Evolutionary conservation across 108 stramenopile species (phyloP).

Genomic region (Parietichytrium sp.): DNA sequence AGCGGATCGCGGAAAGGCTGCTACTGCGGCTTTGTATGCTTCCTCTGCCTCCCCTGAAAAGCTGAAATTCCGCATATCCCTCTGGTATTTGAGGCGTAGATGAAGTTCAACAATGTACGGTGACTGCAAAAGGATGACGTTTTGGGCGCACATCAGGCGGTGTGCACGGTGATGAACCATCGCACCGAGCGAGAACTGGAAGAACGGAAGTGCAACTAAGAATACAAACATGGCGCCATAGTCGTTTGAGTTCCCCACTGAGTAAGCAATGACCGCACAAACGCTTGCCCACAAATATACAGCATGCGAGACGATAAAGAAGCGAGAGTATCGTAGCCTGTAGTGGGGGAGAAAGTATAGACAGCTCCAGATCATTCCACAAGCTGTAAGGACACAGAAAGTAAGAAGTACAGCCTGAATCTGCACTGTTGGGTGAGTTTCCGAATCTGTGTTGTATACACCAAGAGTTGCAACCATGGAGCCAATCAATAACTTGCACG

Average conservation of each 20-base stretch:
- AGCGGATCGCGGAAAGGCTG: not conserved
- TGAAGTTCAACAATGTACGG: constrained; percentile 1
- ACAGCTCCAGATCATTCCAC: not conserved
- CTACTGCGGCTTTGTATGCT: not conserved
- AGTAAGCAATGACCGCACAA: not conserved
- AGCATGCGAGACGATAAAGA: not conserved
- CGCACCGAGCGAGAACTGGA: not conserved
- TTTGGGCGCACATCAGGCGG: not conserved
- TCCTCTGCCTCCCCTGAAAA: not conserved
- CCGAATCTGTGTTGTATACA: not conserved
- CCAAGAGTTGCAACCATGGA: not conserved
- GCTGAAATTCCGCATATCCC: not conserved
- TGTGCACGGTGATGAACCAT: not conserved
- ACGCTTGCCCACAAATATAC: not conserved
- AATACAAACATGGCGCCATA: not conserved
- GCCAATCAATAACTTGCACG: not conserved
- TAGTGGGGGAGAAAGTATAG: constrained; percentile 31
- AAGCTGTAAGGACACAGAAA: not conserved
- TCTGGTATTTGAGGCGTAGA: not conserved
- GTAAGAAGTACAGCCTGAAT: not conserved
- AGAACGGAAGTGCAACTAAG: not conserved
- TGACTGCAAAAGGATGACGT: not conserved
- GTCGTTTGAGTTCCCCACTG: not conserved
- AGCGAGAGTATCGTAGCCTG: not conserved
- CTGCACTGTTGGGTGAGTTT: not conserved